Base-by-base conservation (phyloP, 352 stramenopile genomes). In the Pythium phragmiticola region DNA sequence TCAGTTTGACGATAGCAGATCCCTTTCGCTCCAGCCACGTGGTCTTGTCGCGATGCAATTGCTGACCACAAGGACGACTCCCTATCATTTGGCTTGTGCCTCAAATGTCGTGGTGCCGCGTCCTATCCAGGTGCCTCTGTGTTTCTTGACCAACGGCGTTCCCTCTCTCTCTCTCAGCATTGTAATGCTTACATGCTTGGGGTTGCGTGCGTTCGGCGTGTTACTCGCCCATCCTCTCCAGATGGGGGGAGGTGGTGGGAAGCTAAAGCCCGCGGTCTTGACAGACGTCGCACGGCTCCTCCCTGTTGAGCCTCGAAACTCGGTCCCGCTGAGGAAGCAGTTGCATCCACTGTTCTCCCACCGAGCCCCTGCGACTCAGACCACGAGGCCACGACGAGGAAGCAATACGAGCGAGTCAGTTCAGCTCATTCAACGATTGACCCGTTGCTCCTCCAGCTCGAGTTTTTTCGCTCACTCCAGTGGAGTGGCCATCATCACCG, bases 321-420 rank as follows among this genome's bases (percentile, higher is more conserved):
- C 21, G 21, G 21, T 21, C 21, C 21, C 21, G 26, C 26, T 3
- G 26, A 30, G 1, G 26, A 36, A 34, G n/a, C 28, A 14, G 30
- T 47, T 30, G 30, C 46, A 4, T 1, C 28, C 36, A 43, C 34
- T 14, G 39, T 41, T 63, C 60, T 69, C 63, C 55, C 63, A 69
- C 61, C 61, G 61, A 68, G 60, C 26, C 5, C 30, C 5, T 42
- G 21, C 51, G 33, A 68, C 61, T 68, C 61, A 68, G 61, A 68
- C 61, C 17, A 58, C 61, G 53, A 68, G 54, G 47, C 37, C 49
- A 66, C 51, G 37, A 56, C 37, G 9, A 17, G 14, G 11, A 42
- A 11, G 14, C 52, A 41, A 53, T 21, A 50, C 53, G 21, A 33
- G 41, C 54, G 54, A 60, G 54, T 60, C 54, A 52, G 42, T 51